Conservation (phyloP, 2,329 filamentous ascomycete genomes). For the Curvularia eragrostidis region DNA sequence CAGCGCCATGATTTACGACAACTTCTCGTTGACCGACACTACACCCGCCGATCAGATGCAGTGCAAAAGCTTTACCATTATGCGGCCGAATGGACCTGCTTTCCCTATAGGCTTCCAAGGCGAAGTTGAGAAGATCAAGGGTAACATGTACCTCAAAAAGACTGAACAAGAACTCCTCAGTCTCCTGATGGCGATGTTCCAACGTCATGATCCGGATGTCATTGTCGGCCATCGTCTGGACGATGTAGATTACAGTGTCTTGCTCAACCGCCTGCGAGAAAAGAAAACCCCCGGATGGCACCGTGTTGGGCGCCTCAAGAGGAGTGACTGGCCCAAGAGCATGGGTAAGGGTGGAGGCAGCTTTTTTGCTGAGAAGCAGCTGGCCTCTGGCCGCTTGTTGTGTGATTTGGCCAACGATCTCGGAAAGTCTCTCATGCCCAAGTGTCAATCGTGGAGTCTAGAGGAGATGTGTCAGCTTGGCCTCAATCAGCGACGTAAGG, state of each 20-base stretch:
- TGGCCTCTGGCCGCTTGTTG: constrained; percentile 86
- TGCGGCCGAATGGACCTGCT: constrained; percentile 76
- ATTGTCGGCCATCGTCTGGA: constrained; percentile 95
- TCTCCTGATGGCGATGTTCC: constrained; percentile 87
- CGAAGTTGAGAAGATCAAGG: constrained; percentile 74
- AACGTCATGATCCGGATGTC: constrained; percentile 89
- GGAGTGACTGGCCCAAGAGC: constrained; percentile 83
- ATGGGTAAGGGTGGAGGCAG: constrained; percentile 86
- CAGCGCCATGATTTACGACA: constrained; percentile 91
- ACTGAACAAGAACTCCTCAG: constrained; percentile 84
- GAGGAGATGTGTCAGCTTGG: constrained; percentile 97
- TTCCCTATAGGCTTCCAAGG: constrained; percentile 90
- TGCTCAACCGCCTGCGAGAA: constrained; percentile 84
- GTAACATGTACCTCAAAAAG: constrained; percentile 80
- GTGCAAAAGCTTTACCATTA: constrained; percentile 88
- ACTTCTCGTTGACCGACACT: constrained; percentile 84
- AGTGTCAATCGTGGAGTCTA: constrained; percentile 97
- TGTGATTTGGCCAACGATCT: constrained; percentile 96
- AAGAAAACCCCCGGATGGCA: constrained; percentile 96
- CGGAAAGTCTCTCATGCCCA: constrained; percentile 95
- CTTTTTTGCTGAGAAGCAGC: constrained; percentile 90
- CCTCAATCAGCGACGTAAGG: constrained; percentile 76
- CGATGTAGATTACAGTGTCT: constrained; percentile 91
- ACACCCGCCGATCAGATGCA: constrained; percentile 87
- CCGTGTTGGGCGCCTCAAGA: constrained; percentile 83